Evolutionary conservation across 768 basidiomycete species (phyloP).

Genomic region (Zangia roseola): DNA sequence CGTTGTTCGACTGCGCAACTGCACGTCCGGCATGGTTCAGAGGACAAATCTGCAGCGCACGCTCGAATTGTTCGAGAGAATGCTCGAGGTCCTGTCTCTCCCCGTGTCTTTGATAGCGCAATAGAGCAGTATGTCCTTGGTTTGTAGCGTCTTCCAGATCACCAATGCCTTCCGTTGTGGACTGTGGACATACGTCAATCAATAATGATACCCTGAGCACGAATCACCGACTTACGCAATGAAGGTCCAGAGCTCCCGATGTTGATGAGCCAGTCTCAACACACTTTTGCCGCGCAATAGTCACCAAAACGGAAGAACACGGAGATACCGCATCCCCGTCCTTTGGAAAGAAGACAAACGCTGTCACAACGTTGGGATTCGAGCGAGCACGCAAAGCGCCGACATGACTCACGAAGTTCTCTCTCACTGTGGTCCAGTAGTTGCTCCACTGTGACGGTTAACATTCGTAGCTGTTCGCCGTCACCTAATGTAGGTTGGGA

Average conservation of each 20-base stretch:
- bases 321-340: not conserved
- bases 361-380: not conserved
- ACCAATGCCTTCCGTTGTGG: not conserved
- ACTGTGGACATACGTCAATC: not conserved
- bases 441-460: not conserved
- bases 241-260: not conserved
- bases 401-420: not conserved
- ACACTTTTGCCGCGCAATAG: not conserved
- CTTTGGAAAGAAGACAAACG: not conserved
- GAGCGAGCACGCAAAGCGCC: too few species aligned
- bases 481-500: too few species aligned
- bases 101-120: too few species aligned
- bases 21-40: too few species aligned
- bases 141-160: too few species aligned
- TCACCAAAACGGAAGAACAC: not conserved
- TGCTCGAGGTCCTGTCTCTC: too few species aligned
- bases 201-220: not conserved
- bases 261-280: too few species aligned
- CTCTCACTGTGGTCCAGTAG: not conserved
- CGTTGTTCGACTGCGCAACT: not conserved
- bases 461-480: not conserved
- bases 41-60: too few species aligned
- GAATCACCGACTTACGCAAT: not conserved
- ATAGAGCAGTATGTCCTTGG: too few species aligned
- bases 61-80: too few species aligned